phyloP scores from a whole-genome alignment of 176 grass and related monocot genomes.

The Pharus latifolius region DNA sequence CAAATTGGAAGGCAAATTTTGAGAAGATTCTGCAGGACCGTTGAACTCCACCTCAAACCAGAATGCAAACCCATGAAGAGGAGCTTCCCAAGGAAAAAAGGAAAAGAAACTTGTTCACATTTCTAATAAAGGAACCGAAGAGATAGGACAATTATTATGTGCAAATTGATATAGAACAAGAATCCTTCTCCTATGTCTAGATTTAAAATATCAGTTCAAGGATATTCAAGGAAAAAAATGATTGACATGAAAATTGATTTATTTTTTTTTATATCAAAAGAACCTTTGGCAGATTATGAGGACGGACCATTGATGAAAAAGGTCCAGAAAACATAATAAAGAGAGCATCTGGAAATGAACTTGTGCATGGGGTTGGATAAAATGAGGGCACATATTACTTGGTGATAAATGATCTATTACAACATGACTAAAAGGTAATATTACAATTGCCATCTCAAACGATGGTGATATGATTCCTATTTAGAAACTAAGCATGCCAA shows the following conservation, averaged over 20 bases:
- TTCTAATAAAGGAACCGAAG: constrained; percentile 5
- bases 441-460: background rate
- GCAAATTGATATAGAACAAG: background rate
- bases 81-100: constrained; percentile 37
- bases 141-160: background rate
- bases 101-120: constrained; percentile 6
- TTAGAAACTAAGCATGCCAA: background rate
- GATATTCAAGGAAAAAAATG: background rate
- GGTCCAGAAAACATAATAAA: background rate
- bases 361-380: background rate
- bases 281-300: background rate
- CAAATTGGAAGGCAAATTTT: constrained; percentile 16
- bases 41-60: constrained; percentile 98
- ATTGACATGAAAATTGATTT: background rate
- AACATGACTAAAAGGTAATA: background rate
- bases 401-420: background rate
- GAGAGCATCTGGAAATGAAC: background rate
- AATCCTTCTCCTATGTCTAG: background rate
- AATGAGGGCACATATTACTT: background rate
- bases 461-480: background rate
- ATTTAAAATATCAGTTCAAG: background rate
- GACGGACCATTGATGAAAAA: background rate
- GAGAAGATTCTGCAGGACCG: constrained; percentile 42
- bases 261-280: background rate
- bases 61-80: constrained; percentile 88